Evolutionary conservation across 2,329 filamentous ascomycete species (phyloP).

Genomic region (Alternaria ethzedia): DNA sequence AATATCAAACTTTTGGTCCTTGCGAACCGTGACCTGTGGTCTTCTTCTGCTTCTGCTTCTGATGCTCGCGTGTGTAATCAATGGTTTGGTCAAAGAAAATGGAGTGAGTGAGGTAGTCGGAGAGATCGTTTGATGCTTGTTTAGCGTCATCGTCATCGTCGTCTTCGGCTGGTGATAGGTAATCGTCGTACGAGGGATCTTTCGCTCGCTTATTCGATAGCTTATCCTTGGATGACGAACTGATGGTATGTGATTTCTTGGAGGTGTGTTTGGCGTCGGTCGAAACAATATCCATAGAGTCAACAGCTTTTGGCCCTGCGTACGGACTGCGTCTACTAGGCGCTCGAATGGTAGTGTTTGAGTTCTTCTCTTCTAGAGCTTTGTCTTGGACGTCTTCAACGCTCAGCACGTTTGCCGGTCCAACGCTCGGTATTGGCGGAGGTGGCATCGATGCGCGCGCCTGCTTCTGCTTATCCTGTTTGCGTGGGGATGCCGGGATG

Average conservation of each 20-base stretch:
- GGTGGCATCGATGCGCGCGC: neutral
- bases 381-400: conserved; percentile 26
- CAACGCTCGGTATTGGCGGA: conserved; percentile 4
- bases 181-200: conserved; percentile 9
- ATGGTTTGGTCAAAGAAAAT: conserved; percentile 17
- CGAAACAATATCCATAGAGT: conserved; percentile 7
- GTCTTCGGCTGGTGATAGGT: conserved; percentile 5
- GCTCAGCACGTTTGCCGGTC: conserved; percentile 14
- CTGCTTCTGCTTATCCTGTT: conserved; percentile 4
- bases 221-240: neutral
- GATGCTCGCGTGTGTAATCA: conserved; percentile 8
- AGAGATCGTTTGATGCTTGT: conserved; percentile 9
- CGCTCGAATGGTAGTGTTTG: conserved; percentile 41
- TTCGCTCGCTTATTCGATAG: neutral
- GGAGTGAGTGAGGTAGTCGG: conserved; percentile 20
- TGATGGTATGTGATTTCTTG: neutral
- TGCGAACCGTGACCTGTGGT: conserved; percentile 5
- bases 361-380: conserved; percentile 37
- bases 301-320: conserved; percentile 21
- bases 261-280: neutral
- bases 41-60: conserved; percentile 4
- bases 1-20: conserved; percentile 16
- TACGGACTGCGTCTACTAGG: conserved; percentile 32
- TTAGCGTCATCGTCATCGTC: conserved; percentile 5
- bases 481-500: neutral